Base-by-base conservation (phyloP, 768 basidiomycete species). In the Lactarius psammicola region DNA sequence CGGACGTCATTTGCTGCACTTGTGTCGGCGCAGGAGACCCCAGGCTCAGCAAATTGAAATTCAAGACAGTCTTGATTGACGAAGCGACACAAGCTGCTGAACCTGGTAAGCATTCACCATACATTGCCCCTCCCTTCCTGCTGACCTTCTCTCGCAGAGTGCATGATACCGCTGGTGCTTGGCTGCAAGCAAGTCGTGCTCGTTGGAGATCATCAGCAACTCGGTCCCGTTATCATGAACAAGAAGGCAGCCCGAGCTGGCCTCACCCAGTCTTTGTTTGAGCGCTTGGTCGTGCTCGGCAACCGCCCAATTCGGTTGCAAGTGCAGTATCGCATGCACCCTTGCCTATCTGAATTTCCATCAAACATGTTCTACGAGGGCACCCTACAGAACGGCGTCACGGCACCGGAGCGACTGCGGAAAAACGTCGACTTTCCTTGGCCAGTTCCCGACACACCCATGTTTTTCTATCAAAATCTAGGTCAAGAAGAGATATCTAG, bases 301-400 rank as follows among this genome's bases (percentile, higher is more conserved):
- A 99, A 99, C 76, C 85, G 95, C 33, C 97, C 97, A 26, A 99
- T 99, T 73, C 94, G 97, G 62, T 86, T 99, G 33, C 96, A 98
- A 78, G 97, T 99, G 33, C 97, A 99, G 77, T 99, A 99, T 74
- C 95, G 97, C 76, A 99, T 99, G 97, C 97, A 99, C 75, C 97
- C 97, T 9, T 98, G 96, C 76, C 82, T 98, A 60, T 98, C 97
- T 53, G 95, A 98, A 78, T 99, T 99, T 81, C 96, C 97, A 2
- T 96, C 94, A 65, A 99, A 99, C 78, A 99, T 99, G 97, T 98
- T 99, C 81, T 99, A 99, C 76, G 97, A 99, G 75, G 97, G 97
- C 28, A 96, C 96, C 0, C 78, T 99, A 31, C 97, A 99, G 78
- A 99, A 99, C 75, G 97, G 97, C 75, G 97, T 99, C 61, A 99